Percentiles rank a stretch among this genome's conserved stretches.
Conservation (phyloP, 2,329 filamentous ascomycete species). For the Monosporascus sp. region DNA sequence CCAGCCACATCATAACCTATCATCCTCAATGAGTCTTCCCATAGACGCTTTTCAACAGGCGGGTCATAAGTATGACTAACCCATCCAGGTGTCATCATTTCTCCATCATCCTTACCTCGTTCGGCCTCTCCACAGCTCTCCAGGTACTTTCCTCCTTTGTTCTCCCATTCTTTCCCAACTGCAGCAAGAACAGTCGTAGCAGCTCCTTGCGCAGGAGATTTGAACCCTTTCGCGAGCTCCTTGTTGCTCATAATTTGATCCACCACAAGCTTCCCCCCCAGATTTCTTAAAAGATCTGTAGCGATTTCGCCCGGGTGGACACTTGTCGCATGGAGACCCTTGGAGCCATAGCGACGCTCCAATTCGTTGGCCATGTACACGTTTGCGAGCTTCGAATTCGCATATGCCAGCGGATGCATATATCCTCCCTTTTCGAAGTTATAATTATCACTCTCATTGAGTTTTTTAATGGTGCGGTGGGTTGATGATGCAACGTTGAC, state of each 20-base stretch:
- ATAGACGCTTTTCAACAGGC: too few species aligned
- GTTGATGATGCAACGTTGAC: constrained; percentile 36
- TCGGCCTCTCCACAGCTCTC: constrained; percentile 33
- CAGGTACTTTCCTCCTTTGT: constrained; percentile 42
- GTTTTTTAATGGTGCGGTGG: constrained; percentile 24
- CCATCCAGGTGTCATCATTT: too few species aligned
- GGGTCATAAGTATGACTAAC: too few species aligned
- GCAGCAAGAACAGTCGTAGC: constrained; percentile 43
- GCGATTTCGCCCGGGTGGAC: constrained; percentile 39
- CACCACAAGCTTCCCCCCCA: background rate
- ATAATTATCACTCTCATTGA: constrained; percentile 27
- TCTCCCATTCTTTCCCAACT: constrained; percentile 35
- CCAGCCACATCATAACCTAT: too few species aligned
- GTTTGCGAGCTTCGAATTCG: constrained; percentile 38
- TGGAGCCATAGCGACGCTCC: constrained; percentile 34
- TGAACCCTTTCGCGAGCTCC: constrained; percentile 11
- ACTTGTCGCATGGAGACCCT: constrained; percentile 33
- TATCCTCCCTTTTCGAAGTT: constrained; percentile 30
- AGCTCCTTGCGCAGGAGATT: constrained; percentile 37
- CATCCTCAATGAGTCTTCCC: too few species aligned
- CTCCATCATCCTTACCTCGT: background rate
- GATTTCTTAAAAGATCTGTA: constrained; percentile 18
- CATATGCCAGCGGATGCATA: constrained; percentile 32
- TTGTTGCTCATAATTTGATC: background rate
- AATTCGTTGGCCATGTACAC: constrained; percentile 41